Evolutionary conservation across 345 rosid genomes (phyloP).

Genomic region (Camelina sativa): DNA sequence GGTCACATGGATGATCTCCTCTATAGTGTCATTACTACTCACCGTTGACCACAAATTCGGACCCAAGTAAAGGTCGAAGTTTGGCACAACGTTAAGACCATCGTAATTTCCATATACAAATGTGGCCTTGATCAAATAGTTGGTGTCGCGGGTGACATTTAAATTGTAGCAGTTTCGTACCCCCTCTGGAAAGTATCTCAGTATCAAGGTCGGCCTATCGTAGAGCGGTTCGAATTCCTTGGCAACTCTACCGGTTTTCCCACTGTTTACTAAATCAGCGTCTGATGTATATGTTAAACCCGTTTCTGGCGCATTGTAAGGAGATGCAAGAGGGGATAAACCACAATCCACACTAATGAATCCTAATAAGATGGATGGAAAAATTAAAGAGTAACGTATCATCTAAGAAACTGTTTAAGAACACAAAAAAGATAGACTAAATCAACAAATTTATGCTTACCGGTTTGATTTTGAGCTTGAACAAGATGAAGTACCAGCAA

Average conservation of each 20-base stretch:
- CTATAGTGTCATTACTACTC: not conserved
- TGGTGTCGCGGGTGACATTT: conserved; percentile 30
- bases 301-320: conserved; percentile 29
- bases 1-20: conserved; percentile 41
- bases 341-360: conserved; percentile 53
- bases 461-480: conserved; percentile 39
- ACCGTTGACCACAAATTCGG: conserved; percentile 43
- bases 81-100: conserved; percentile 17
- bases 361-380: conserved; percentile 25
- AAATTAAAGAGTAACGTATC: not conserved
- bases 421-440: not conserved
- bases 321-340: conserved; percentile 11
- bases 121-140: conserved; percentile 44
- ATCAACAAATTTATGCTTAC: conserved; percentile 1
- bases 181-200: conserved; percentile 51
- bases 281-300: conserved; percentile 47
- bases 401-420: not conserved
- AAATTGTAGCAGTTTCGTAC: conserved; percentile 47
- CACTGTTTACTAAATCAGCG: conserved; percentile 30
- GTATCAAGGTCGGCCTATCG: not conserved
- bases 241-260: conserved; percentile 4
- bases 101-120: conserved; percentile 51
- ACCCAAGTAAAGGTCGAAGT: conserved; percentile 44
- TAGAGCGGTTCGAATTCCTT: not conserved
- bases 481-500: conserved; percentile 10